phyloP scores from a whole-genome alignment of 2,329 filamentous ascomycete species.

The Epichloe amarillans region DNA sequence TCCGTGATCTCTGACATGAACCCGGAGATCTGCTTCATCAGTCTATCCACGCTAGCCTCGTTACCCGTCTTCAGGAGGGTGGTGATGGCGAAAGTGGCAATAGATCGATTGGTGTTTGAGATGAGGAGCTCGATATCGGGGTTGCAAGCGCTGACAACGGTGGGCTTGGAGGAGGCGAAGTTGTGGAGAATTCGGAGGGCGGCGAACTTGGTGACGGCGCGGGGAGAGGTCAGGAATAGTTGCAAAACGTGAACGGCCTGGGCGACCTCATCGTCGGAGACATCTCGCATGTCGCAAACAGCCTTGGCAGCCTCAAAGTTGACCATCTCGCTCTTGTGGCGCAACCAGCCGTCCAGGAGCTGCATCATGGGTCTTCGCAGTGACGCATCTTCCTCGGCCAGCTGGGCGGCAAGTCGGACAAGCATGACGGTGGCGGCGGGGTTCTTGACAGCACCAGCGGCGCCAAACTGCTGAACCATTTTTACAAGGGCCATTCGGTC shows the following conservation, averaged over 20 bases:
- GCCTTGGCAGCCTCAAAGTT: constrained; percentile 98
- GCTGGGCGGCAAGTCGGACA: constrained; percentile 80
- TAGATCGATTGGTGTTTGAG: constrained; percentile 91
- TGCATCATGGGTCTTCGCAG: constrained; percentile 94
- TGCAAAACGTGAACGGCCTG: constrained; percentile 93
- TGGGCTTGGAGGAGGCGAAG: constrained; percentile 92
- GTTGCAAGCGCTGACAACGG: constrained; percentile 85
- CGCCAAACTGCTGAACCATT: constrained; percentile 99
- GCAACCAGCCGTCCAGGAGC: constrained; percentile 87
- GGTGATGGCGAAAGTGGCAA: constrained; percentile 96
- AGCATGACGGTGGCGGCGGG: constrained; percentile 86
- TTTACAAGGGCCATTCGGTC: constrained; percentile 98
- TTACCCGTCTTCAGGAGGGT: constrained; percentile 97
- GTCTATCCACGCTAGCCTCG: constrained; percentile 85
- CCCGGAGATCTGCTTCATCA: constrained; percentile 97
- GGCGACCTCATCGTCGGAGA: constrained; percentile 79
- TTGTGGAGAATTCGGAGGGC: constrained; percentile 92
- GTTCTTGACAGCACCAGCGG: constrained; percentile 84
- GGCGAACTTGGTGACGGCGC: constrained; percentile 93
- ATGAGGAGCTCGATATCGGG: constrained; percentile 95
- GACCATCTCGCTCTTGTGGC: constrained; percentile 99
- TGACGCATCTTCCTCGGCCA: constrained; percentile 83
- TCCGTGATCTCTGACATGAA: constrained; percentile 99
- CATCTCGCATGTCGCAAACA: constrained; percentile 87
- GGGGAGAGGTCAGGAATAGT: constrained; percentile 88